phyloP scores from a whole-genome alignment of 2,329 filamentous ascomycete species.

The Ophiostoma sp. region DNA sequence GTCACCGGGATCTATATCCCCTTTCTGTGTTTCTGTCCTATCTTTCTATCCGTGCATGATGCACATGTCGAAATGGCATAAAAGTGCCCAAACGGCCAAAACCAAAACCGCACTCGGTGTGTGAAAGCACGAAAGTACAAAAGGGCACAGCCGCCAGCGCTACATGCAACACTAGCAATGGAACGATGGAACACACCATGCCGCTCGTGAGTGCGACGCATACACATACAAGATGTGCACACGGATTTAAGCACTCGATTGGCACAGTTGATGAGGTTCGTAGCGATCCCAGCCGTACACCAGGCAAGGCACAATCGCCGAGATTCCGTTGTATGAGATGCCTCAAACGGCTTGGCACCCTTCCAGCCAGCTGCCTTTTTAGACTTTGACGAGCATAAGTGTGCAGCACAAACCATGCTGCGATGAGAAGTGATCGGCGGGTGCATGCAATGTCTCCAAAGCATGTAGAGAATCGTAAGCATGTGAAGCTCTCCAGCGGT shows the following conservation, averaged over 20 bases:
- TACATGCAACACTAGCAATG: constrained; percentile 6
- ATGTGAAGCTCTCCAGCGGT: no score
- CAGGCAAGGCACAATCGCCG: neutral
- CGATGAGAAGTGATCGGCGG: constrained; percentile 1
- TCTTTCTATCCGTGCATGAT: neutral
- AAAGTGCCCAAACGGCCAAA: neutral
- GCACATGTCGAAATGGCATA: neutral
- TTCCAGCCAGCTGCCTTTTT: neutral
- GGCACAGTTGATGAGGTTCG: neutral
- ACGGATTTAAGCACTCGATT: neutral
- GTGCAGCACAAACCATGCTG: neutral
- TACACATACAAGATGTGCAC: neutral
- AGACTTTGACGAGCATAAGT: neutral
- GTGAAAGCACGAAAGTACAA: neutral
- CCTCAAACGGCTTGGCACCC: neutral
- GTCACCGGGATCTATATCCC: neutral
- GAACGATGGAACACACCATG: neutral
- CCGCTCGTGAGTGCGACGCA: no score
- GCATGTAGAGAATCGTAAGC: no score
- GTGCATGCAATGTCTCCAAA: neutral
- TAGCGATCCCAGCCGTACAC: neutral
- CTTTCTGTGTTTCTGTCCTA: no score
- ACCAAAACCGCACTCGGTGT: neutral
- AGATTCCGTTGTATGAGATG: neutral
- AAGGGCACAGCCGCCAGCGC: neutral